phyloP scores from a whole-genome alignment of 352 stramenopile species.

The Achlya hypogyna region DNA sequence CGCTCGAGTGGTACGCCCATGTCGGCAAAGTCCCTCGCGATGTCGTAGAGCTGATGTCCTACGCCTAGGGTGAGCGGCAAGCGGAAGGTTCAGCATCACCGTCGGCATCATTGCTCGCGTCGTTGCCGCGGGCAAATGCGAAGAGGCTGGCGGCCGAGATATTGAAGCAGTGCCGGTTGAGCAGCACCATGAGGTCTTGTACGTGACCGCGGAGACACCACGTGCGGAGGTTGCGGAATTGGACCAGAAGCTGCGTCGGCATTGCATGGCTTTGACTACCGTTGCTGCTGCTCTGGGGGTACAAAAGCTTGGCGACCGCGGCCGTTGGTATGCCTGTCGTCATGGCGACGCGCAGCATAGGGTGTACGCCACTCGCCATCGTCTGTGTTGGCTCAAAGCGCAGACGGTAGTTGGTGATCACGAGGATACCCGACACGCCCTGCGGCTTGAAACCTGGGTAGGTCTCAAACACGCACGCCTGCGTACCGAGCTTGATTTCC shows the following conservation, averaged over 20 bases:
- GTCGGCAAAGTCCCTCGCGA: slow-evolving; percentile 53
- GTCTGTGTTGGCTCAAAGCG: slow-evolving; percentile 49
- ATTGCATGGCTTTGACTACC: slow-evolving; percentile 19
- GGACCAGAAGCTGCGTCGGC: slow-evolving; percentile 54
- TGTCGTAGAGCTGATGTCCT: slow-evolving; percentile 55
- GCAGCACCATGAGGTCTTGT: slow-evolving; percentile 43
- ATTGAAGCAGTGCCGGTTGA: slow-evolving; percentile 65
- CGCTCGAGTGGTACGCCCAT: slow-evolving; percentile 54
- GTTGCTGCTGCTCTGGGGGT: slow-evolving; percentile 33
- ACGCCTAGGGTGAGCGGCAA: neutral
- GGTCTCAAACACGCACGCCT: slow-evolving; percentile 51
- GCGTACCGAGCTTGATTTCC: slow-evolving; percentile 33
- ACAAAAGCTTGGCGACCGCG: slow-evolving; percentile 53
- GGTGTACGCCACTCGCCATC: slow-evolving; percentile 32
- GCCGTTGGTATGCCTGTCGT: slow-evolving; percentile 44
- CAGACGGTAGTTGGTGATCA: slow-evolving; percentile 59
- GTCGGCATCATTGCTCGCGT: neutral
- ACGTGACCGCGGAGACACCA: slow-evolving; percentile 68
- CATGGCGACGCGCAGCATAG: slow-evolving; percentile 50
- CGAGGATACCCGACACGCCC: slow-evolving; percentile 43
- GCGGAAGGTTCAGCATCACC: neutral
- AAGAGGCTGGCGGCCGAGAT: slow-evolving; percentile 63
- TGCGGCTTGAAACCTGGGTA: slow-evolving; percentile 33
- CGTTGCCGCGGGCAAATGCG: slow-evolving; percentile 33
- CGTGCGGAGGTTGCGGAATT: slow-evolving; percentile 68